Base-by-base conservation (phyloP, 371 early-diverging fungal genomes). In the Syncephalastrum monosporum region DNA sequence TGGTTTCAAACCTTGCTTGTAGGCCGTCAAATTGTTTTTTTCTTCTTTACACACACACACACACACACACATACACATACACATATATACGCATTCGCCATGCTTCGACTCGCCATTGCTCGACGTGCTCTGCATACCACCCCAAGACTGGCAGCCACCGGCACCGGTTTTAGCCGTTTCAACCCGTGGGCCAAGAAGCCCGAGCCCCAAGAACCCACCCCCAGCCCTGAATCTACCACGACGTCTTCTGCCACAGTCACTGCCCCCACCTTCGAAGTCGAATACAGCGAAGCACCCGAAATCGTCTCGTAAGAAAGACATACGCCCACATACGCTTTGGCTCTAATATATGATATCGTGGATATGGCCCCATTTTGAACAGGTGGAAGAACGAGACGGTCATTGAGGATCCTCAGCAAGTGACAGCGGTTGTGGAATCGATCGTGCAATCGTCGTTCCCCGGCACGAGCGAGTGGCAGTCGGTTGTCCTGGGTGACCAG, bases 161-260 rank as follows among this genome's bases (percentile, higher is more conserved):
- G 53, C 21, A 65, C 68, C 16, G 58, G 71, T 5, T 71, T 75
- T 42, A 66, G 74, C 24, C 67, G 68, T 23, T 67, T 75, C 42
- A 78, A 78, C 52, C 79, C 79, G 23, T 78, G 75, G 74, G 79
- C 79, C 17, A 74, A 70, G 46, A 70, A 71, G 29, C 24, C 57
- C 4, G 46, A 57, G 53, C 15, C 52, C 46, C 45, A 59, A 48
- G 49, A 42, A 55, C 52, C 59, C 8, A 41, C 43, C 43, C 51
- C 56, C 16, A 64, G 67, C 51, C 60, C 69, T 61, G 64, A 33
- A 33, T 33, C 38, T 33, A 33, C 38, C 10, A 33, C 38, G 5
- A 33, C 38, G 4, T 29, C 29, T 33, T 8, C 23, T 42, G 65
- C 57, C 53, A 45, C 38, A 33, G 38, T 10, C 12, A 33, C 38